Base-by-base conservation (phyloP, 2,329 filamentous ascomycete species). In the Epichloe baconii region DNA sequence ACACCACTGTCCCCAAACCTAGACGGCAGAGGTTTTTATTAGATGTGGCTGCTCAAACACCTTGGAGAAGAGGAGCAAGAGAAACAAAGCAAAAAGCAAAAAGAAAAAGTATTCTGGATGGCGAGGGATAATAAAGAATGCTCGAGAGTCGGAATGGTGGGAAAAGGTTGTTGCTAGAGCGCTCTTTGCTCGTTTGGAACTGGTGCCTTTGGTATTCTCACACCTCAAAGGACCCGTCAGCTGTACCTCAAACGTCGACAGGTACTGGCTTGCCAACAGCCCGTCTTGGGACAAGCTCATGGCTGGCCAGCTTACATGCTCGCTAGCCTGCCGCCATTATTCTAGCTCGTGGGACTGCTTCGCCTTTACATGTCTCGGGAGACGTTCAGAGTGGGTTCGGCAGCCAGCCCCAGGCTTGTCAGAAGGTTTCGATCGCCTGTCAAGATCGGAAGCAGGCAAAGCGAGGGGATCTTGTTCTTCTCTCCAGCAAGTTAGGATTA, bases 341-440 rank as follows among this genome's bases (percentile, higher is more conserved):
- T 49, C 52, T 51, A 53, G 49, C 52, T 52, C 48, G 36, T 45
- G 51, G 46, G 34, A 31, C 49, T 52, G 46, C 47, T 36, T 46
- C 17, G 50, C 48, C 47, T 43, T 51, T 57, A 53, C 58, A 62
- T 62, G 57, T 61, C 59, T 63, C 57, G 56, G 56, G 56, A 57
- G 42, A 57, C 49, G 53, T 52, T 56, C 53, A 53, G 44, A 50
- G 52, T 54, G 52, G 46, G 37, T 45, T 58, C 52, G 46, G 47
- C 40, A 42, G 45, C 46, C 44, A 50, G 51, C 48, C 44, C 43
- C 51, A 50, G 47, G 34, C 42, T 45, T 37, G 51, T 44, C 31
- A 26, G 48, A 54, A 55, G 55, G 49, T 53, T 56, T 49, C 46
- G 46, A 53, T 53, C 45, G 36, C 19, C 48, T 45, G 49, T 49